phyloP scores from a whole-genome alignment of 2,329 filamentous ascomycete species.

The Ophidiomyces ophidiicola region DNA sequence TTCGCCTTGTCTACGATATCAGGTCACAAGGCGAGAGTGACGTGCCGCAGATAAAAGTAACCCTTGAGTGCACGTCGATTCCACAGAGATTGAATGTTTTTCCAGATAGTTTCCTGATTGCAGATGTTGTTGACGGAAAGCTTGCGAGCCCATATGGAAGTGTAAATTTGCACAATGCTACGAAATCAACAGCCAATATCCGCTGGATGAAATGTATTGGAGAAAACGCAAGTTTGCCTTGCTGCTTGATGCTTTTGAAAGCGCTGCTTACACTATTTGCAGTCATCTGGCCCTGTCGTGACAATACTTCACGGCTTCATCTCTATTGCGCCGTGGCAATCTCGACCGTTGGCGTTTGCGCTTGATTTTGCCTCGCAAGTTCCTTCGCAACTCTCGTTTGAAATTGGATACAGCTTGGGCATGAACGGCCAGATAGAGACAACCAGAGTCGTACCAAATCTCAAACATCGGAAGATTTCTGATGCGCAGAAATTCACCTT shows the following conservation, averaged over 20 bases:
- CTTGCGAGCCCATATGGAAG: slow-evolving; percentile 40
- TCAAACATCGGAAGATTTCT: slow-evolving; percentile 21
- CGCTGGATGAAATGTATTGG: slow-evolving; percentile 16
- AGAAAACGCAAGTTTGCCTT: slow-evolving; percentile 11
- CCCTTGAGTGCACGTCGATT: slow-evolving; percentile 25
- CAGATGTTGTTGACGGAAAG: slow-evolving; percentile 40
- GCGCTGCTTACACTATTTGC: background rate
- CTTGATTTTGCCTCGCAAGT: slow-evolving; percentile 14
- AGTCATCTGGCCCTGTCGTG: background rate
- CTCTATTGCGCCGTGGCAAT: slow-evolving; percentile 24
- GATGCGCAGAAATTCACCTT: slow-evolving; percentile 44
- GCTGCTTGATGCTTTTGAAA: background rate
- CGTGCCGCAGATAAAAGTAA: slow-evolving; percentile 36
- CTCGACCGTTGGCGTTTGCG: slow-evolving; percentile 25
- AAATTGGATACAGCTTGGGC: slow-evolving; percentile 15
- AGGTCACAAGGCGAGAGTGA: slow-evolving; percentile 42
- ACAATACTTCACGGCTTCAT: slow-evolving; percentile 2
- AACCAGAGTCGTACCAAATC: slow-evolving; percentile 16
- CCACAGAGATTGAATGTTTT: slow-evolving; percentile 23
- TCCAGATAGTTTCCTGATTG: slow-evolving; percentile 32
- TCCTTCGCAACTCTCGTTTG: slow-evolving; percentile 14
- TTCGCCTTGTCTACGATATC: slow-evolving; percentile 46
- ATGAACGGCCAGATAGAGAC: slow-evolving; percentile 1
- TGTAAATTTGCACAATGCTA: slow-evolving; percentile 39
- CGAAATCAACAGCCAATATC: slow-evolving; percentile 15